These are phyloP conservation scores for Xylaria longipes DNA, from an alignment of 495 filamentous ascomycete genomes.

Conservation along the genomic window DNA sequence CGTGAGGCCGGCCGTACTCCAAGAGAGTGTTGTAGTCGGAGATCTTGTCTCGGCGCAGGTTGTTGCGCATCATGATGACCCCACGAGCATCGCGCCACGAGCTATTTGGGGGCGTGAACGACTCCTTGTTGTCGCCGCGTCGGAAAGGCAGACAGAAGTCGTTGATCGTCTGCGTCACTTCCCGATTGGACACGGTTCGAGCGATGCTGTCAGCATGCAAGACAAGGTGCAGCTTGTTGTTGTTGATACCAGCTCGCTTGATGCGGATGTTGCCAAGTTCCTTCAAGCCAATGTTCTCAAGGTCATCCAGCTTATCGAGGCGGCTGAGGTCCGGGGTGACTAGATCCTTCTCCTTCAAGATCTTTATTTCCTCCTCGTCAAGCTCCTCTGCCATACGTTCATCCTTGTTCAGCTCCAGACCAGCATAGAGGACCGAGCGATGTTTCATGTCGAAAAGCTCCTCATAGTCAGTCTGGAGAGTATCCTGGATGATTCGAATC, in stretches of 20 bases:
- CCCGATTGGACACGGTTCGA: slow-evolving; percentile 38
- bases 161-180: slow-evolving; percentile 42
- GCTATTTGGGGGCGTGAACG: slow-evolving; percentile 36
- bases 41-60: slow-evolving; percentile 29
- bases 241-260: slow-evolving; percentile 44
- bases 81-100: slow-evolving; percentile 42
- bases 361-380: slow-evolving; percentile 40
- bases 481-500: slow-evolving; percentile 38
- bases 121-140: slow-evolving; percentile 29
- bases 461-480: slow-evolving; percentile 51
- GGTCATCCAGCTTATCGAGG: slow-evolving; percentile 40
- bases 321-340: slow-evolving; percentile 44
- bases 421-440: slow-evolving; percentile 45
- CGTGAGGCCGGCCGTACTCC: slow-evolving; percentile 22
- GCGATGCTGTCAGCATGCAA: slow-evolving; percentile 36
- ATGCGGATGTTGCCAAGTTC: slow-evolving; percentile 37
- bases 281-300: slow-evolving; percentile 42
- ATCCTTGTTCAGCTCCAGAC: slow-evolving; percentile 42
- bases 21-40: slow-evolving; percentile 10
- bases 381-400: slow-evolving; percentile 41
- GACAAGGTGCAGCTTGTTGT: slow-evolving; percentile 46
- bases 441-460: slow-evolving; percentile 51
- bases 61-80: slow-evolving; percentile 29
- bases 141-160: slow-evolving; percentile 45
- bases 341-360: slow-evolving; percentile 45